A percentile compares a stretch with the other conserved stretches of the same genome.
Conservation (phyloP, 1,139 yeast species). For the Nadsonia starkeyi-henricii region DNA sequence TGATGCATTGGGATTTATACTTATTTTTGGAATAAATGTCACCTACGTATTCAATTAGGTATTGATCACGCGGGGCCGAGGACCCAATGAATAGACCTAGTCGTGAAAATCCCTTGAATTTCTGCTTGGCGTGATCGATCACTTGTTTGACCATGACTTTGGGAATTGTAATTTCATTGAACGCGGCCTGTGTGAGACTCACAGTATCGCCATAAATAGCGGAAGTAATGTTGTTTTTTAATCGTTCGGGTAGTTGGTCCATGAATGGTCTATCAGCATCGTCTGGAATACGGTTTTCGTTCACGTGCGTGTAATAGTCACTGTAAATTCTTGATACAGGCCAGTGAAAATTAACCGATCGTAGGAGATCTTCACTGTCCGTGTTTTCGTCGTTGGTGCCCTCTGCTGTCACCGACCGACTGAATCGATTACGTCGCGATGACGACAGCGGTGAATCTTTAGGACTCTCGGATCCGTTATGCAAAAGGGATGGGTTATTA, state of each 20-base stretch:
- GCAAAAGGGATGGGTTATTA: too few species aligned
- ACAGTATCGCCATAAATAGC: too few species aligned
- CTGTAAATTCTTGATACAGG: not conserved
- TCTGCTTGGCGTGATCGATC: conserved; percentile 43
- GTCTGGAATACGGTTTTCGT: not conserved
- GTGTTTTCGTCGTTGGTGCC: not conserved
- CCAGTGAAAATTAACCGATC: not conserved
- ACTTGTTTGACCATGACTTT: conserved; percentile 28
- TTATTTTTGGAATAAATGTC: conserved; percentile 51
- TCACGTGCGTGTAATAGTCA: not conserved
- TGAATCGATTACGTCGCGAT: conserved; percentile 3
- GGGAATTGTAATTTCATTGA: conserved; percentile 15
- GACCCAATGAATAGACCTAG: conserved; percentile 44
- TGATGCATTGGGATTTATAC: conserved; percentile 50
- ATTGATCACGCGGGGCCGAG: conserved; percentile 34
- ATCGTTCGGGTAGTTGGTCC: not conserved
- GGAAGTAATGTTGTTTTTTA: conserved; percentile 8
- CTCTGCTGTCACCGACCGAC: not conserved
- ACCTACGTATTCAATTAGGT: conserved; percentile 57
- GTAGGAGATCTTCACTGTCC: not conserved
- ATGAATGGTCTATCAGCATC: not conserved
- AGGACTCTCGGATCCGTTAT: not conserved
- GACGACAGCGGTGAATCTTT: not conserved
- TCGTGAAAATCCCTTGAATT: conserved; percentile 54
- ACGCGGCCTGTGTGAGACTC: conserved; percentile 12